These are phyloP conservation scores for Antarctomyces pellizariae DNA, from an alignment of 495 filamentous ascomycete species.

Conservation along the genomic window DNA sequence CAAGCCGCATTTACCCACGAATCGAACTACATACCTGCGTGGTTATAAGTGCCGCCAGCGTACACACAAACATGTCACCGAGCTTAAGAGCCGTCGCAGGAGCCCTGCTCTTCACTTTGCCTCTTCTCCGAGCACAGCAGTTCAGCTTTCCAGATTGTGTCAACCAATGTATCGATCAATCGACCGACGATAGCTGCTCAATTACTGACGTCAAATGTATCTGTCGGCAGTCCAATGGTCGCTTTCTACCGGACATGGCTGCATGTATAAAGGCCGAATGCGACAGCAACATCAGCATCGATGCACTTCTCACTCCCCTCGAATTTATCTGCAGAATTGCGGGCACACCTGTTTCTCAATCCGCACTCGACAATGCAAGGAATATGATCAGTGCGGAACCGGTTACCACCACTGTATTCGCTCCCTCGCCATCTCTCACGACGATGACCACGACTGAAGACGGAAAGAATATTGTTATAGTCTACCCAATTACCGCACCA, in stretches of 20 bases:
- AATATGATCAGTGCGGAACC: constrained; percentile 1
- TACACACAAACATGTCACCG: no score
- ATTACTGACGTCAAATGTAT: constrained; percentile 14
- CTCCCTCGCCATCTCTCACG: background rate
- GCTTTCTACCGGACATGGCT: constrained; percentile 14
- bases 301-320: constrained; percentile 13
- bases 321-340: constrained; percentile 12
- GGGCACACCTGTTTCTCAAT: constrained; percentile 6
- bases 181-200: constrained; percentile 11
- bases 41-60: no score
- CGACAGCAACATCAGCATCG: constrained; percentile 10
- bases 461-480: constrained; percentile 3
- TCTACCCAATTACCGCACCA: constrained; percentile 13
- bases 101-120: no score
- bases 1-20: no score
- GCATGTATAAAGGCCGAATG: constrained; percentile 17
- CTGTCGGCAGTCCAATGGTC: constrained; percentile 13
- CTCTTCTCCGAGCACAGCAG: no score
- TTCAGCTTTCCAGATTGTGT: constrained; percentile 13
- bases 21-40: no score
- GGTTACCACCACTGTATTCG: constrained; percentile 1
- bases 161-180: constrained; percentile 14
- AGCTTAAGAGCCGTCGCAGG: no score
- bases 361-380: constrained; percentile 6
- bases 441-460: constrained; percentile 2